Base-by-base conservation (phyloP, 768 basidiomycete genomes). In the Mycena rosella region DNA sequence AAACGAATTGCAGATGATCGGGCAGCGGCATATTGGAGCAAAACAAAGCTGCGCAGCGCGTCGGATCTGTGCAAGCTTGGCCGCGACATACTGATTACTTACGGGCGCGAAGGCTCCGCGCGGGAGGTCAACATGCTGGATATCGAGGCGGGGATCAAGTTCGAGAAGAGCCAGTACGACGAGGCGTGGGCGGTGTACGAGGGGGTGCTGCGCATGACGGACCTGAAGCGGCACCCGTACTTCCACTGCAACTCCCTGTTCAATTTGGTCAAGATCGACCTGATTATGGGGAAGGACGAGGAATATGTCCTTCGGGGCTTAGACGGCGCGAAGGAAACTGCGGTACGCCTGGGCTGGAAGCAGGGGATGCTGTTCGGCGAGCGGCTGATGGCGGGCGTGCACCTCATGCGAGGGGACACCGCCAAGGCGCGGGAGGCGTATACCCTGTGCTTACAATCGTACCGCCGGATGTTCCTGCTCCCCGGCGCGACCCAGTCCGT, bases 121-220 rank as follows among this genome's bases (percentile, higher is more conserved):
- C n/a, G 45, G 34, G 44, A 48, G 22, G 30, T 63, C 24, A 56
- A 44, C 22, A 3, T 63, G 8, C 32, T 56, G 44, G 53, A 63
- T 18, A 48, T 48, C 22, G 53, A 56, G 18, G 62, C 62, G 24
- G 62, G 26, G 53, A 40, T 63, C 26, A 45, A 56, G 26, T 56
- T 44, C 24, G 40, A 55, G 54, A 63, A 56, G 45, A 56, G 53
- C 53, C 54, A 63, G 36, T 63, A 63, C 54, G 62, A 20, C 17
- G 62, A 63, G 44, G 62, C 54, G 34, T 26, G 53, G 7, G 22
- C 7, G 32, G 9, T 53, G 30, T 45, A 53, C 30, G 29, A 53
- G 15, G 51, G 17, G 30, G 52, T 62, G 32, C 6, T 34, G 32
- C 32, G 32, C 11, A 34, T 34, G 32, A 47, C 45, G 17, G 53